A percentile compares a stretch with the other conserved stretches of the same genome.
These are phyloP conservation scores for Capsicum chinense DNA, from an alignment of 257 asterid genomes.

Conservation along the genomic window DNA sequence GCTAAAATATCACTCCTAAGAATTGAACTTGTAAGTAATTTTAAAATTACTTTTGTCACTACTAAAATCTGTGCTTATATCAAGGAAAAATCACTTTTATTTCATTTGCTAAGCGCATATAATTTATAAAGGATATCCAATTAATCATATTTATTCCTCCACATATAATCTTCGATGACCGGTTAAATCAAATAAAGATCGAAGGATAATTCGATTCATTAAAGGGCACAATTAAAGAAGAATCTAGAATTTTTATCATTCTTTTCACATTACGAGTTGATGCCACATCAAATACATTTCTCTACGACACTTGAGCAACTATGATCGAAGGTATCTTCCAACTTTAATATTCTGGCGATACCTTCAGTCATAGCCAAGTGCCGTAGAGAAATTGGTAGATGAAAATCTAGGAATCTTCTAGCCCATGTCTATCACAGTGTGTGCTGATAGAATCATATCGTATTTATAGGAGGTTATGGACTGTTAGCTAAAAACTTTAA, in stretches of 20 bases:
- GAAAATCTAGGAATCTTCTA: not conserved
- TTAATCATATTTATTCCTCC: not conserved
- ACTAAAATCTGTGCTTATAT: not conserved
- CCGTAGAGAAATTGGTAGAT: not conserved
- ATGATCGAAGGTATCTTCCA: not conserved
- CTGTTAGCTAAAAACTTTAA: not conserved
- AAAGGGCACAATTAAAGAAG: not conserved
- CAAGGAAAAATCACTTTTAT: too few species aligned
- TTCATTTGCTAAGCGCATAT: too few species aligned
- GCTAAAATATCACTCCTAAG: not conserved
- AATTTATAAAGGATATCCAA: too few species aligned
- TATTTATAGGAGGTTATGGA: not conserved
- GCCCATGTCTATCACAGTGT: not conserved
- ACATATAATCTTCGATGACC: not conserved
- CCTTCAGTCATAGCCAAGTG: not conserved
- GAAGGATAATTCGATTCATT: not conserved
- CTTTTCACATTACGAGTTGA: not conserved
- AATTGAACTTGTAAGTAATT: not conserved
- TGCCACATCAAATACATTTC: not conserved
- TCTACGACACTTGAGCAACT: not conserved
- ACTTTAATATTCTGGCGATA: not conserved
- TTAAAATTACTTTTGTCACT: not conserved
- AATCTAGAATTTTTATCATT: not conserved
- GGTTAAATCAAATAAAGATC: not conserved
- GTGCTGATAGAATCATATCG: not conserved